Evolutionary conservation across 2,329 filamentous ascomycete species (phyloP), one percentile per base, ranked within the genome.

Genomic region (Tolypocladium cylindrosporum): DNA sequence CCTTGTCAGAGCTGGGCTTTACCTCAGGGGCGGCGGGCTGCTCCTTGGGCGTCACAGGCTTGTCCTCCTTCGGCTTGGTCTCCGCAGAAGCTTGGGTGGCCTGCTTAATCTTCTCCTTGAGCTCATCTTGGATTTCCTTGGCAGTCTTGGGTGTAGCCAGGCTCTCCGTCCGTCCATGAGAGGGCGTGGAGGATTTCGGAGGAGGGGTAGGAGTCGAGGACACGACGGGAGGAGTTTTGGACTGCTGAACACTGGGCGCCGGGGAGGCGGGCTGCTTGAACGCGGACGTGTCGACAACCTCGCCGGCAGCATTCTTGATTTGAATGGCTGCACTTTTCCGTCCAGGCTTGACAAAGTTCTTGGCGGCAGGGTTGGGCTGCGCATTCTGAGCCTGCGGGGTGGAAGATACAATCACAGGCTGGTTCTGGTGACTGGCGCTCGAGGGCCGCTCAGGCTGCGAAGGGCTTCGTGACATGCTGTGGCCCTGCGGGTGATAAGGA

Each of bases 221-320:
- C 55, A 91, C 83, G 27, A 89, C 80, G 16, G 86, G 84, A 24
- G 87, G 85, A 1, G 86, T 84, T 73, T 87, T 89, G 57, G 82
- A 77, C 58, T 76, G 74, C 55, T 80, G 78, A n/a, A 71, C 74
- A 68, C 77, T 76, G 0, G 82, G 78, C 3, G 79, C 79, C 7
- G 84, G 81, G 2, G 84, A 83, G 2, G 79, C 74, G 4, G 83
- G 82, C 0, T 81, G 72, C 70, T 84, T 84, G 61, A 82, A 74
- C 57, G 74, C 83, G 69, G 77, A 89, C 76, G 79, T 82, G 65
- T 91, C 85, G 14, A 97, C 77, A 37, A 85, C 83, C 69, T 94
- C 90, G 61, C 91, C 92, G 58, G 87, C 82, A 37, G 87, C 82
- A 67, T 91, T 90, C 79, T 91, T 95, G 78, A 97, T 96, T 54